phyloP scores from a whole-genome alignment of 2,329 filamentous ascomycete species.

The Aspergillus sp. region DNA sequence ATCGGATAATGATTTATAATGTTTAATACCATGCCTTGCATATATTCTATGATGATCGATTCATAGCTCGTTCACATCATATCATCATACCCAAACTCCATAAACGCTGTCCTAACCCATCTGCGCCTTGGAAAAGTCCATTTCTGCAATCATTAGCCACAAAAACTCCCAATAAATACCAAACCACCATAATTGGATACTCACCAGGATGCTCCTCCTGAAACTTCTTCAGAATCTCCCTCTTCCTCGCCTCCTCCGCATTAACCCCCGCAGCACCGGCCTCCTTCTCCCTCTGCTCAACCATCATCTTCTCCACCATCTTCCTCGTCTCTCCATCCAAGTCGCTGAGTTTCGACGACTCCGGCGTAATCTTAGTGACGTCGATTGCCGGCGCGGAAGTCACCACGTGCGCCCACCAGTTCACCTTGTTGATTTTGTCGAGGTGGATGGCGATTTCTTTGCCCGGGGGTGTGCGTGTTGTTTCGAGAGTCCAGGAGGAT shows the following conservation, averaged over 20 bases:
- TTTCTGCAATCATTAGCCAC: slow-evolving; percentile 38
- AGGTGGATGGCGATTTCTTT: slow-evolving; percentile 83
- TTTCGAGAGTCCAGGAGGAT: slow-evolving; percentile 84
- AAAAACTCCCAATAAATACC: neutral
- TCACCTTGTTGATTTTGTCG: slow-evolving; percentile 92
- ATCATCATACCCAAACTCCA: slow-evolving; percentile 7
- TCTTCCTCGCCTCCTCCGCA: slow-evolving; percentile 94
- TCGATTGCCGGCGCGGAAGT: slow-evolving; percentile 84
- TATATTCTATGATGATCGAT: neutral
- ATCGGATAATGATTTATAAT: neutral
- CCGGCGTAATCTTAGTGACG: slow-evolving; percentile 86
- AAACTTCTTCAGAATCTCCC: slow-evolving; percentile 88
- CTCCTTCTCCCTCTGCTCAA: slow-evolving; percentile 95
- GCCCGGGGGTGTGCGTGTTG: slow-evolving; percentile 46
- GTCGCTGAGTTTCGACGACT: slow-evolving; percentile 84
- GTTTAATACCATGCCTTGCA: neutral
- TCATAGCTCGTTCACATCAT: slow-evolving; percentile 12
- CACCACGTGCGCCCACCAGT: slow-evolving; percentile 96
- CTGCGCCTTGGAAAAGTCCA: slow-evolving; percentile 61
- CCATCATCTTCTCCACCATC: slow-evolving; percentile 99
- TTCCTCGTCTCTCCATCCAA: slow-evolving; percentile 87
- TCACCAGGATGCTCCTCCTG: slow-evolving; percentile 62
- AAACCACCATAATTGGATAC: slow-evolving; percentile 4
- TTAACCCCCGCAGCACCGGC: slow-evolving; percentile 59
- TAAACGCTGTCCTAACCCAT: slow-evolving; percentile 36